Evolutionary conservation across 2,329 filamentous ascomycete genomes (phyloP).

Genomic region (Daldinia eschscholtzii): DNA sequence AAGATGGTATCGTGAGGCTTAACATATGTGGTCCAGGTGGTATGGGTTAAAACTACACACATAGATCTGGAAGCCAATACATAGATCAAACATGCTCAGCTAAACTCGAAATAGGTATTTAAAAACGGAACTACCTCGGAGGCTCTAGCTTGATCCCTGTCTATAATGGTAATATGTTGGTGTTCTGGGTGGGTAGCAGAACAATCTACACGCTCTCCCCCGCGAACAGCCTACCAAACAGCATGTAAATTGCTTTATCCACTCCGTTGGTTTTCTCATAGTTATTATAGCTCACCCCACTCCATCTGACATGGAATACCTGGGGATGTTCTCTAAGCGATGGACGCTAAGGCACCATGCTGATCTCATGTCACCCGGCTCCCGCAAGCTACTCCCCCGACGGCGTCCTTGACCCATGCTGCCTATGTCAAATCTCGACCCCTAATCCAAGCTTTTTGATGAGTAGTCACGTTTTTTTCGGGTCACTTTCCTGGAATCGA

Average conservation of each 20-base stretch:
- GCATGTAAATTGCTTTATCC: constrained; percentile 33
- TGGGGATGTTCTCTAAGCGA: constrained; percentile 49
- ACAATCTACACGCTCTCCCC: constrained; percentile 35
- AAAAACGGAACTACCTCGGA: constrained; percentile 46
- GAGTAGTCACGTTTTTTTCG: constrained; percentile 37
- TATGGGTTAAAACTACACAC: background rate
- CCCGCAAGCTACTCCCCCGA: constrained; percentile 44
- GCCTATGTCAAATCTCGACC: constrained; percentile 42
- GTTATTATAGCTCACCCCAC: constrained; percentile 40
- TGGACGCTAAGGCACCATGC: constrained; percentile 48
- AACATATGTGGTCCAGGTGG: background rate
- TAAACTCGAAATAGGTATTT: constrained; percentile 35
- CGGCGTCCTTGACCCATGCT: constrained; percentile 33
- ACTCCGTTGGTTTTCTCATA: constrained; percentile 20
- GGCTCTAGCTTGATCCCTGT: constrained; percentile 45
- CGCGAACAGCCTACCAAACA: constrained; percentile 30
- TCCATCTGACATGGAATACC: constrained; percentile 44
- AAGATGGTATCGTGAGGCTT: constrained; percentile 11
- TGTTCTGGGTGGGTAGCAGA: constrained; percentile 26
- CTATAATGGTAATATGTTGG: constrained; percentile 34
- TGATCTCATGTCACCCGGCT: constrained; percentile 49
- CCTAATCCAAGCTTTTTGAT: constrained; percentile 43
- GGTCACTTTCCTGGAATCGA: constrained; percentile 39
- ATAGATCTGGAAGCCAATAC: constrained; percentile 8
- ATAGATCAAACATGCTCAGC: constrained; percentile 24